Evolutionary conservation across 164 flowering plant species (phyloP).

Genomic region (Pachysandra terminalis): DNA sequence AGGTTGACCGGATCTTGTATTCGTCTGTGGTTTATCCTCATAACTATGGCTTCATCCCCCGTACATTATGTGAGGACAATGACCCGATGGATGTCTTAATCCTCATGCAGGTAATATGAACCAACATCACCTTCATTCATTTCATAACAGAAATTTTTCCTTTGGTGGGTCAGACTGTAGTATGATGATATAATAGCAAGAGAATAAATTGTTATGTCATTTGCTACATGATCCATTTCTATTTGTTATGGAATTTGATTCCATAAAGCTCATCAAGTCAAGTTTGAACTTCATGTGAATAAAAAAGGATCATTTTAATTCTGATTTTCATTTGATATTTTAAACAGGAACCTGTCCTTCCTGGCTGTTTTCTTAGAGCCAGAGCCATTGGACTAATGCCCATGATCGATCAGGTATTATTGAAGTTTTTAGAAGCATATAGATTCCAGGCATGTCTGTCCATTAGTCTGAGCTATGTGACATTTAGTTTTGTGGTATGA

Average conservation of each 20-base stretch:
- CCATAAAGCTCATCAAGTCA: too few relatives aligned
- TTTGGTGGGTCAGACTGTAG: too few relatives aligned
- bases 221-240: too few relatives aligned
- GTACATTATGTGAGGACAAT: constrained; percentile 72
- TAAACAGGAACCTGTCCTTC: constrained; percentile 62
- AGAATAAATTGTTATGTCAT: background rate
- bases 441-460: background rate
- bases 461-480: background rate
- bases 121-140: background rate
- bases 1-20: constrained; percentile 69
- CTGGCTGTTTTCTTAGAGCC: constrained; percentile 67
- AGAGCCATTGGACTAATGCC: constrained; percentile 72
- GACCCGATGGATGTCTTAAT: constrained; percentile 73
- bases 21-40: constrained; percentile 81
- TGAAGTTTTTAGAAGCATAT: background rate
- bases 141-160: too few relatives aligned
- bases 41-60: constrained; percentile 73
- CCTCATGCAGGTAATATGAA: constrained; percentile 60
- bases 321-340: background rate
- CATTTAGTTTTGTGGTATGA: background rate
- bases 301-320: background rate
- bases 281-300: background rate
- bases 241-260: background rate
- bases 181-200: background rate
- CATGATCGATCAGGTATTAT: constrained; percentile 47